Conservation (phyloP, 164 flowering plant species). For the Liriodendron chinense region DNA sequence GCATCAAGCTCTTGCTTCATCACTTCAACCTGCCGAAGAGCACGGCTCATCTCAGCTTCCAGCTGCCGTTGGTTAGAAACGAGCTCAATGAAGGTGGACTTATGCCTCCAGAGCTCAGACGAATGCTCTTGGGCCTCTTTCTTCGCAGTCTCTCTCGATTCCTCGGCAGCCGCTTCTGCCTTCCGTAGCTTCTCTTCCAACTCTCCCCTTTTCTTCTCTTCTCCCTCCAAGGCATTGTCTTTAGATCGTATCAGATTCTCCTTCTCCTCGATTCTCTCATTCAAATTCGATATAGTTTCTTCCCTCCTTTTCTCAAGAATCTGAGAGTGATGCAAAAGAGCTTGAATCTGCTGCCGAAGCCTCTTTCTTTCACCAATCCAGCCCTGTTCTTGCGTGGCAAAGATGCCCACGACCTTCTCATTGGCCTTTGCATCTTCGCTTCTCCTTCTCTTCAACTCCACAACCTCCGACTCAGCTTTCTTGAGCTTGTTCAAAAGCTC, state of each 20-base stretch:
- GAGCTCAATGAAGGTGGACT: constrained; percentile 88
- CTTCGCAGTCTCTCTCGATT: constrained; percentile 49
- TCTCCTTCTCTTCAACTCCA: constrained; percentile 60
- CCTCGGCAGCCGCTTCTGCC: constrained; percentile 40
- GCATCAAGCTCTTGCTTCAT: constrained; percentile 58
- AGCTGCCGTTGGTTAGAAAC: constrained; percentile 86
- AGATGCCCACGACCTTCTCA: constrained; percentile 84
- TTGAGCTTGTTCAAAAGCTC: constrained; percentile 51
- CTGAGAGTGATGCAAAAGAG: constrained; percentile 50
- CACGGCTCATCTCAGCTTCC: constrained; percentile 85
- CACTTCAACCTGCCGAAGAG: constrained; percentile 66
- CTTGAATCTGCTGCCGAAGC: constrained; percentile 62
- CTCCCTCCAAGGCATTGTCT: constrained; percentile 55
- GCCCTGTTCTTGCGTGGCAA: constrained; percentile 74
- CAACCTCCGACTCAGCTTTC: constrained; percentile 51
- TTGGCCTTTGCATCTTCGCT: constrained; percentile 90
- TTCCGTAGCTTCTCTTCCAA: constrained; percentile 51
- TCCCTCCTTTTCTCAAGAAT: constrained; percentile 43
- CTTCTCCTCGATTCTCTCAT: constrained; percentile 42
- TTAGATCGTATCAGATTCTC: constrained; percentile 45
- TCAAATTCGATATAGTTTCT: constrained; percentile 43
- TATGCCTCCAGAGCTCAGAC: constrained; percentile 69
- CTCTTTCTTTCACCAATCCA: constrained; percentile 77
- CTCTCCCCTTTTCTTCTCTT: constrained; percentile 41
- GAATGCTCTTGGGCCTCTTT: constrained; percentile 58